Evolutionary conservation across 352 stramenopile species (phyloP).

Genomic region (Globisporangium camurandrum): DNA sequence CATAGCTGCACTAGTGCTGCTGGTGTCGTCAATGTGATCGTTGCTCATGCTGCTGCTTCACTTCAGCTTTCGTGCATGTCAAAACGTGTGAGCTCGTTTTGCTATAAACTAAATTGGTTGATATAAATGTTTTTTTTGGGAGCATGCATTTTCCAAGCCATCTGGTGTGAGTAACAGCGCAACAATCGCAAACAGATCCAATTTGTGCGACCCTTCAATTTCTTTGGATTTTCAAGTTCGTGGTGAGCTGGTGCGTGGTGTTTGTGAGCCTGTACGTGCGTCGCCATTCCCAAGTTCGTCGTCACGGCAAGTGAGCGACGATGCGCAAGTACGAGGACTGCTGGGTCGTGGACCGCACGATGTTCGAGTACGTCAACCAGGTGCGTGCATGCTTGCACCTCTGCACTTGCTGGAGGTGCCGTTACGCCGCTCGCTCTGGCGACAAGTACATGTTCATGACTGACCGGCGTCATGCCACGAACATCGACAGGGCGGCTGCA

Average conservation of each 20-base stretch:
- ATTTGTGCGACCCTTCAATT: too few relatives aligned
- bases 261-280: neutral
- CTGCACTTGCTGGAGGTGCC: neutral
- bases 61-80: too few relatives aligned
- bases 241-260: neutral
- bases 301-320: neutral
- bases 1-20: conserved; percentile 3
- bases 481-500: conserved; percentile 69
- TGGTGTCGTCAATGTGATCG: neutral
- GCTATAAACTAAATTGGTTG: too few relatives aligned
- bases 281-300: conserved; percentile 1
- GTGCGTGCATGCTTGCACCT: conserved; percentile 12
- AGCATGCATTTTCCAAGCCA: too few relatives aligned
- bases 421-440: neutral
- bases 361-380: conserved; percentile 93
- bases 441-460: neutral
- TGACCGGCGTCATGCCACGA: too few relatives aligned
- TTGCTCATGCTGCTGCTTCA: too few relatives aligned
- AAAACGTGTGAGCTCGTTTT: too few relatives aligned
- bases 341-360: conserved; percentile 89
- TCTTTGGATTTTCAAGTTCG: too few relatives aligned
- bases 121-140: too few relatives aligned
- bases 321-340: conserved; percentile 74
- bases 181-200: too few relatives aligned
- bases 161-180: too few relatives aligned